Conservation (phyloP, 2,329 filamentous ascomycete species). For the Calonectria crousiana region DNA sequence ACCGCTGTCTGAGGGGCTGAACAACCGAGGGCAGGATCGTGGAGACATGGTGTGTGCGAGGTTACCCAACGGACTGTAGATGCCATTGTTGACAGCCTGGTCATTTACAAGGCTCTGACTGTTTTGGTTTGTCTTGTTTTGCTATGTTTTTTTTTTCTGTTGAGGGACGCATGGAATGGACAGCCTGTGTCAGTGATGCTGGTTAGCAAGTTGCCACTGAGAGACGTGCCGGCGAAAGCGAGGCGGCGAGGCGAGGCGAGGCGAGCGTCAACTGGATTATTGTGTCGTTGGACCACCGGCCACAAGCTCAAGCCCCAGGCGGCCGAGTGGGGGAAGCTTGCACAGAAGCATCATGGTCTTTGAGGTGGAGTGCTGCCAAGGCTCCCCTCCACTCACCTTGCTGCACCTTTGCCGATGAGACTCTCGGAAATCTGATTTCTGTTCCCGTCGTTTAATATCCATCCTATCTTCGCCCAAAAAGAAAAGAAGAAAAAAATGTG, state of each 20-base stretch:
- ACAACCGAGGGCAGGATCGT: not conserved
- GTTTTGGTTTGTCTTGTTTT: not conserved
- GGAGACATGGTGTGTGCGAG: not conserved
- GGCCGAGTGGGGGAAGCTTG: constrained; percentile 24
- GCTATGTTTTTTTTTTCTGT: not conserved
- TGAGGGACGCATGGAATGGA: not conserved
- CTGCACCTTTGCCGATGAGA: not conserved
- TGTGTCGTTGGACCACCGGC: constrained; percentile 3
- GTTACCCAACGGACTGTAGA: not conserved
- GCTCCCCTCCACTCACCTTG: not conserved
- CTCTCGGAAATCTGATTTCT: constrained; percentile 15
- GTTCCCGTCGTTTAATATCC: not conserved
- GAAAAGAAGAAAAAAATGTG: too few relatives aligned
- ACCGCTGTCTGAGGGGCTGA: constrained; percentile 13
- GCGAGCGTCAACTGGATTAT: not conserved
- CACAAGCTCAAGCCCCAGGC: constrained; percentile 10
- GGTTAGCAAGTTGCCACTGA: not conserved
- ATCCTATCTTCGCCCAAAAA: not conserved
- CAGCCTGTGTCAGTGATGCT: not conserved
- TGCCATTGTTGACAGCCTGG: not conserved
- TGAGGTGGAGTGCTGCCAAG: constrained; percentile 25
- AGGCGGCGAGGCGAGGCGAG: not conserved
- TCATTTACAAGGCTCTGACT: not conserved
- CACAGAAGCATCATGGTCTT: constrained; percentile 8
- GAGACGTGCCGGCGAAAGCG: not conserved